These are phyloP conservation scores for Colletotrichum tofieldiae DNA, from an alignment of 2,329 filamentous ascomycete genomes.

Conservation along the genomic window DNA sequence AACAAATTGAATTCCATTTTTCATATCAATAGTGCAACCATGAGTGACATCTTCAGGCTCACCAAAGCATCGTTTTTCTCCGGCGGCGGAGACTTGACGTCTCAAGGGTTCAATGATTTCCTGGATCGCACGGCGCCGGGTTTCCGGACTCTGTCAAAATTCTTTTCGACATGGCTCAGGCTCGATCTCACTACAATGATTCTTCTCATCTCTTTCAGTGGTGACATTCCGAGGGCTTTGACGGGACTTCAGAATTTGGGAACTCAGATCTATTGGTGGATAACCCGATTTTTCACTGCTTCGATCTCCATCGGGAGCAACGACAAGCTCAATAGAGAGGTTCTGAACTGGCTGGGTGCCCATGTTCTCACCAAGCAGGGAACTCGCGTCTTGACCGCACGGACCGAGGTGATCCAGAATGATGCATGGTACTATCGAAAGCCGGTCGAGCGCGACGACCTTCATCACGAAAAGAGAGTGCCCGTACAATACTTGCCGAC, in stretches of 20 bases:
- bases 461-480: conserved; percentile 52
- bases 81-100: conserved; percentile 13
- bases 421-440: conserved; percentile 51
- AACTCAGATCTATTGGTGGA: conserved; percentile 54
- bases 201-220: conserved; percentile 53
- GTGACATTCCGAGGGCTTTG: conserved; percentile 51
- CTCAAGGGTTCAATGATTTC: conserved; percentile 24
- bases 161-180: conserved; percentile 54
- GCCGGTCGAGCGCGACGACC: conserved; percentile 51
- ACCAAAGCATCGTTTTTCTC: conserved; percentile 35
- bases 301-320: conserved; percentile 55
- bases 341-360: conserved; percentile 56
- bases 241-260: conserved; percentile 49
- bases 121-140: conserved; percentile 30
- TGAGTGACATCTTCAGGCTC: conserved; percentile 31
- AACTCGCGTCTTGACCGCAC: conserved; percentile 54
- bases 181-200: conserved; percentile 54
- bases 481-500: conserved; percentile 57
- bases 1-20: no score
- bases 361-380: conserved; percentile 51
- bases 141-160: conserved; percentile 50
- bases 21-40: background rate
- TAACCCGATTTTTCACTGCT: conserved; percentile 55
- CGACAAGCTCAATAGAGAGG: conserved; percentile 56
- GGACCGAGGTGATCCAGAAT: conserved; percentile 51